A percentile compares a stretch with the other conserved stretches of the same genome.
phyloP scores from a whole-genome alignment of 2,329 filamentous ascomycete genomes.

The Trichoderma endophyticum region DNA sequence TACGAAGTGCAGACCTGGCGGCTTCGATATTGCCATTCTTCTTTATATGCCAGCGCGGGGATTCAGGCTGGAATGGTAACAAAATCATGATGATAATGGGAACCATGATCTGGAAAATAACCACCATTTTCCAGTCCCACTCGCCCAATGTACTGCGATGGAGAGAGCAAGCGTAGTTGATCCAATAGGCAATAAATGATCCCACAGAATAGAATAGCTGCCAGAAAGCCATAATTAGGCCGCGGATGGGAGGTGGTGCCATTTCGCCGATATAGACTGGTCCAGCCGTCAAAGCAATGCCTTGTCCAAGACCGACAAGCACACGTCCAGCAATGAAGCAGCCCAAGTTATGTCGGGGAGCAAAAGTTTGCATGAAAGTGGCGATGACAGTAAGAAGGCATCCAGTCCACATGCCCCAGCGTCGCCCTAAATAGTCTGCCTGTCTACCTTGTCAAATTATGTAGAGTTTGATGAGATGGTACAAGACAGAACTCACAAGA shows the following conservation, averaged over 20 bases:
- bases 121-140: constrained; percentile 5
- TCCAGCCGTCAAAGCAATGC: not conserved
- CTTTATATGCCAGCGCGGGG: not conserved
- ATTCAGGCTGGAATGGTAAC: not conserved
- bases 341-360: not conserved
- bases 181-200: not conserved
- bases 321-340: not conserved
- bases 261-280: not conserved
- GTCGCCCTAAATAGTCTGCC: not conserved
- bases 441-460: not conserved
- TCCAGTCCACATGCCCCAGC: constrained; percentile 1
- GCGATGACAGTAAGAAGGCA: not conserved
- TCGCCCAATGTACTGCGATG: not conserved
- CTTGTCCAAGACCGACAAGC: not conserved
- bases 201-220: not conserved
- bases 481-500: not conserved
- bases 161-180: not conserved
- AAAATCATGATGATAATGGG: not conserved
- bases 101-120: constrained; percentile 4
- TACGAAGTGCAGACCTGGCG: not conserved
- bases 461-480: not conserved
- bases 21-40: not conserved
- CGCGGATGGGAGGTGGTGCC: not conserved
- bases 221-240: not conserved
- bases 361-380: not conserved